These are phyloP conservation scores for Typha latifolia DNA, from an alignment of 176 grass and related monocot species.

Conservation along the genomic window DNA sequence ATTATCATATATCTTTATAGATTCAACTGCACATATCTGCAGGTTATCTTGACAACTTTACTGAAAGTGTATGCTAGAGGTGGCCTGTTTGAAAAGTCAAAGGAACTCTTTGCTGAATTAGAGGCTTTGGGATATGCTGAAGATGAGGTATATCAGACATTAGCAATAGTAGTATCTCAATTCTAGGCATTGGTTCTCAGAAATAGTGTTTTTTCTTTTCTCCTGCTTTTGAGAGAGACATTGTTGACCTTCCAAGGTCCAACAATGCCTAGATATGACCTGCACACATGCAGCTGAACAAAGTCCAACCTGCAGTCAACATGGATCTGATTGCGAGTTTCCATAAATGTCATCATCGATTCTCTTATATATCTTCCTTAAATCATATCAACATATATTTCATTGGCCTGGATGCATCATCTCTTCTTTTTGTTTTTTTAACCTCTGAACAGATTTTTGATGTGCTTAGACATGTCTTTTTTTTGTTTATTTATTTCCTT, in stretches of 20 bases:
- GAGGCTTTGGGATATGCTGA: constrained; percentile 67
- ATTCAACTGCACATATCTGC: constrained; percentile 14
- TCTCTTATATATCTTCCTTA: not conserved
- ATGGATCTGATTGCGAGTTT: too few relatives aligned
- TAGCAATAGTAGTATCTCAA: not conserved
- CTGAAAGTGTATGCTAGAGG: constrained; percentile 94
- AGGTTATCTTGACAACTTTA: constrained; percentile 91
- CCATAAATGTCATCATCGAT: constrained; percentile 11
- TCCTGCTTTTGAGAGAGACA: not conserved
- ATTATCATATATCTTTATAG: constrained; percentile 5
- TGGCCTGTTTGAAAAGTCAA: constrained; percentile 86
- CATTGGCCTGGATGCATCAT: not conserved
- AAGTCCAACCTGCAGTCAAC: too few relatives aligned
- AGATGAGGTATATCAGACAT: constrained; percentile 54
- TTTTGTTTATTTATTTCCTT: not conserved
- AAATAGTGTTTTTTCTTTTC: constrained; percentile 4
- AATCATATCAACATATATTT: not conserved
- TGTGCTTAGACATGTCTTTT: not conserved
- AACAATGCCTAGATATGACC: too few relatives aligned
- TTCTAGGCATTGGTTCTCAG: not conserved
- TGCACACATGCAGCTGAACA: too few relatives aligned
- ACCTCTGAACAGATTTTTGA: not conserved
- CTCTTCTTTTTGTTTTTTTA: not conserved
- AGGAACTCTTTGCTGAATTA: constrained; percentile 59
- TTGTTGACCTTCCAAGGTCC: too few relatives aligned